Percentiles rank a stretch among this genome's conserved stretches.
Conservation (phyloP, 495 filamentous ascomycete genomes). For the Aspergillus indologenus region DNA sequence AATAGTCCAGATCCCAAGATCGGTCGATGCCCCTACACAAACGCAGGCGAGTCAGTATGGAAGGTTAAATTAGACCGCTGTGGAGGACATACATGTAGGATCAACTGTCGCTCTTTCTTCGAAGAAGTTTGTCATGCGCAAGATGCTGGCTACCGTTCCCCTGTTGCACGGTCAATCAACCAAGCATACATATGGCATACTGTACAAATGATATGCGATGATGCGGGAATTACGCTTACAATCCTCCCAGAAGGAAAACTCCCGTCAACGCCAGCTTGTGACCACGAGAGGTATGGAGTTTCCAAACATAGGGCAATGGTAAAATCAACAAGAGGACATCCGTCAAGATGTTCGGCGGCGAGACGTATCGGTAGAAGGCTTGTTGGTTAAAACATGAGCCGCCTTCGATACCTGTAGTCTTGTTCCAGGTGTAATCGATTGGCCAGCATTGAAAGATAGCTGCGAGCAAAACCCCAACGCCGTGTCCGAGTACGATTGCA, state of each 20-base stretch:
- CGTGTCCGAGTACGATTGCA: conserved; percentile 22
- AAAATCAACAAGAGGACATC: conserved; percentile 39
- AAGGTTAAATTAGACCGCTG: not conserved
- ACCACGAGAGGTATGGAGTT: conserved; percentile 15
- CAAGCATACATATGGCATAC: not conserved
- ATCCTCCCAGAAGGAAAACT: conserved; percentile 27
- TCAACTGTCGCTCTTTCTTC: conserved; percentile 12
- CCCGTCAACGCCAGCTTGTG: conserved; percentile 28
- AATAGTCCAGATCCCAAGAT: conserved; percentile 23
- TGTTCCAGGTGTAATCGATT: conserved; percentile 29
- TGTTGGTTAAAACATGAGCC: conserved; percentile 32
- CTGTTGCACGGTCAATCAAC: conserved; percentile 2
- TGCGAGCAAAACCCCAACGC: conserved; percentile 26
- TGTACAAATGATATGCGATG: too few relatives aligned
- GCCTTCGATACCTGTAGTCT: conserved; percentile 5
- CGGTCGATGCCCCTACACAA: conserved; percentile 22
- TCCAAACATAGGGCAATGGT: conserved; percentile 46
- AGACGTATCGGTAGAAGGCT: conserved; percentile 29
- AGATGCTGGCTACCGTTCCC: conserved; percentile 24
- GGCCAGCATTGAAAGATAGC: conserved; percentile 35
- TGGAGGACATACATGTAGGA: conserved; percentile 19
- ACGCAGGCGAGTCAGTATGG: not conserved
- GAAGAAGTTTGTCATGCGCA: conserved; percentile 22
- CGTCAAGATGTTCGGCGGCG: conserved; percentile 29
- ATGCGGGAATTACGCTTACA: too few relatives aligned